Evolutionary conservation across 345 rosid genomes (phyloP), one percentile per base, ranked within the genome.

Genomic region (Durio zibethinus): DNA sequence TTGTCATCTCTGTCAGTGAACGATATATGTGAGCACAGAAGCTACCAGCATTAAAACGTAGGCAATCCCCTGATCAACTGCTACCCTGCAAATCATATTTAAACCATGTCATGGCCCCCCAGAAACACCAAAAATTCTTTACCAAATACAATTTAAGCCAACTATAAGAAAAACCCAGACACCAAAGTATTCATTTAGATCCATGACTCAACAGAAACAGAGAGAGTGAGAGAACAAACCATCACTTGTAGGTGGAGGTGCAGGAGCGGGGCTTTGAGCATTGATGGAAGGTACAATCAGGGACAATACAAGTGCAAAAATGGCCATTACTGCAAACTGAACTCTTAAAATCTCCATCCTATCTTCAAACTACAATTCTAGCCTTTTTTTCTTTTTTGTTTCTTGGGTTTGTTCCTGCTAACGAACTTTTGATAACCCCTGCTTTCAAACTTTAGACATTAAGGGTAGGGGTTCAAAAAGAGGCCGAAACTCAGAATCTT

Each of bases 1-100:
- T 38, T 6, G 1, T 16, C 9, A 27, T 18, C 36, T 65, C 40
- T 61, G 38, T 80, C 69, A 80, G 35, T 80, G 85, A 64, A 83
- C 74, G 75, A 80, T 29, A 50, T 78, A 80, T 10, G 79, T 75
- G 48, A 80, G 80, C 54, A 78, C 75, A 74, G 77, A 47, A 74
- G 83, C 85, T 25, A 80, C 15, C 71, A 83, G 25, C 81, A 80
- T 80, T 10, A 80, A 36, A 5, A 75, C 72, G 40, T 75, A 83
- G 15, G 86, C 86, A 74, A 83, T 23, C 45, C 86, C 81, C 42
- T 78, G 86, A 66, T 83, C 86, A 50, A 80, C 72, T 57, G 82
- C 75, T 11, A 72, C 75, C 75, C 83, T 80, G 76, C 72, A 77
- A 54, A 8, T 10, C 52, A 29, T 29, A 57, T 11, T 29, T 20